Conservation (phyloP, 441 rosid species). For the Euphorbia schlechtendalii region DNA sequence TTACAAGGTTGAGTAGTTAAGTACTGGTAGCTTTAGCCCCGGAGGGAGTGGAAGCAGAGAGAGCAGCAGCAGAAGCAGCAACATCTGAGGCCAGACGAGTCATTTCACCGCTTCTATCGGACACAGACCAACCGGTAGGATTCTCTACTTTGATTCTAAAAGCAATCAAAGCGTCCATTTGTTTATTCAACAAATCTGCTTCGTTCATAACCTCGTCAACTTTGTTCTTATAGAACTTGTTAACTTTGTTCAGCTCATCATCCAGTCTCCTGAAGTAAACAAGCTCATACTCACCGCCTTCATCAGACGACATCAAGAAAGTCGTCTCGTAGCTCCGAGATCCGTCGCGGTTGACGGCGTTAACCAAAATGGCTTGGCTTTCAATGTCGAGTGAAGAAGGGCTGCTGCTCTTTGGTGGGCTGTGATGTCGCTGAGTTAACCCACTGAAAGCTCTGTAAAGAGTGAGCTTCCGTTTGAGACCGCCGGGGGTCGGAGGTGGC, state of each 20-base stretch:
- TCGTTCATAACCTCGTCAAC: slow-evolving; percentile 56
- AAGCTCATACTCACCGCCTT: slow-evolving; percentile 58
- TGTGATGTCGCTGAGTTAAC: slow-evolving; percentile 32
- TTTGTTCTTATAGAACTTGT: slow-evolving; percentile 45
- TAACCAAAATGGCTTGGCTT: slow-evolving; percentile 36
- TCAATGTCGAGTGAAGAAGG: slow-evolving; percentile 32
- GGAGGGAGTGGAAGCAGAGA: slow-evolving; percentile 45
- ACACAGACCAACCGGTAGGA: slow-evolving; percentile 38
- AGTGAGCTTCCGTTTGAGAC: slow-evolving; percentile 37
- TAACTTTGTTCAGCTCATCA: slow-evolving; percentile 59
- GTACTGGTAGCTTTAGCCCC: slow-evolving; percentile 39
- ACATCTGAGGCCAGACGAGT: slow-evolving; percentile 45
- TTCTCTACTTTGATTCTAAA: slow-evolving; percentile 64
- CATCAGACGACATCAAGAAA: slow-evolving; percentile 42
- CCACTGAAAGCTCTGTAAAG: slow-evolving; percentile 54
- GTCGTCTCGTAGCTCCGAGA: slow-evolving; percentile 28
- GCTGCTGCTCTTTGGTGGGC: slow-evolving; percentile 10
- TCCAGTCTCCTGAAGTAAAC: slow-evolving; percentile 62
- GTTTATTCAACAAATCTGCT: slow-evolving; percentile 44
- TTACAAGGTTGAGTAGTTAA: too few relatives aligned
- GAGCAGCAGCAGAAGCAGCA: slow-evolving; percentile 40
- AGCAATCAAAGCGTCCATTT: slow-evolving; percentile 77
- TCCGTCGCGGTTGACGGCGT: slow-evolving; percentile 27
- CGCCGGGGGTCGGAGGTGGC: slow-evolving; percentile 19
- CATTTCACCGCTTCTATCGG: slow-evolving; percentile 43